phyloP scores from a whole-genome alignment of 805 yeast genomes.

The Saccharomyces eubayanus region DNA sequence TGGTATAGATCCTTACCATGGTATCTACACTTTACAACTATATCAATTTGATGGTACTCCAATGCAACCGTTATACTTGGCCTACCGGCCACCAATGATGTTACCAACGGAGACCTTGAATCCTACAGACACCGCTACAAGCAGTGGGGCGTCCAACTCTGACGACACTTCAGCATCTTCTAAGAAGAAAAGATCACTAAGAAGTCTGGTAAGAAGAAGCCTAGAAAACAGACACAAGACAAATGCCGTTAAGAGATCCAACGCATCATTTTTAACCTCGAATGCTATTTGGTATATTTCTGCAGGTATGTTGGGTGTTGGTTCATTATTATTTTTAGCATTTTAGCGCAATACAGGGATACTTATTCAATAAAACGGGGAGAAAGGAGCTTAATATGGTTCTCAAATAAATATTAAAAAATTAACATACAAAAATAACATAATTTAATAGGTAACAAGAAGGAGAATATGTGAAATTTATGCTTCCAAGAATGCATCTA shows the following conservation, averaged over 20 bases:
- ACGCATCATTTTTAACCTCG: slow-evolving; percentile 11
- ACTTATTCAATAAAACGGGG: neutral
- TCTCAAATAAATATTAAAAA: neutral
- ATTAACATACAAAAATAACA: neutral
- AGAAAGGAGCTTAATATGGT: neutral
- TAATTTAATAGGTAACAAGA: neutral
- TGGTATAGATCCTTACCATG: slow-evolving; percentile 69
- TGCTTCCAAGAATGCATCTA: neutral
- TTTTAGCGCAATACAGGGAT: slow-evolving; percentile 5
- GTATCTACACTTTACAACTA: slow-evolving; percentile 66
- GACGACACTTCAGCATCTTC: slow-evolving; percentile 19
- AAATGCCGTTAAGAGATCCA: slow-evolving; percentile 44
- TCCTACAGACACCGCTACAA: slow-evolving; percentile 48
- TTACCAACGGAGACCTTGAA: slow-evolving; percentile 86
- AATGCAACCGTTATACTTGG: slow-evolving; percentile 82
- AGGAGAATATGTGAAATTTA: neutral
- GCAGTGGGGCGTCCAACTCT: neutral
- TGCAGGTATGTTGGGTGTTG: slow-evolving; percentile 21
- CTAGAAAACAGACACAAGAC: slow-evolving; percentile 76
- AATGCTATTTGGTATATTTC: slow-evolving; percentile 22
- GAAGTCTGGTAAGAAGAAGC: slow-evolving; percentile 52
- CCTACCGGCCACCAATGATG: slow-evolving; percentile 93
- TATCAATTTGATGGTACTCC: slow-evolving; percentile 72
- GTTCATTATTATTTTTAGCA: slow-evolving; percentile 23
- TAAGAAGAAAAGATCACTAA: slow-evolving; percentile 32